Conservation (phyloP, 106 monocot genomes). For the Posidonia australis region DNA sequence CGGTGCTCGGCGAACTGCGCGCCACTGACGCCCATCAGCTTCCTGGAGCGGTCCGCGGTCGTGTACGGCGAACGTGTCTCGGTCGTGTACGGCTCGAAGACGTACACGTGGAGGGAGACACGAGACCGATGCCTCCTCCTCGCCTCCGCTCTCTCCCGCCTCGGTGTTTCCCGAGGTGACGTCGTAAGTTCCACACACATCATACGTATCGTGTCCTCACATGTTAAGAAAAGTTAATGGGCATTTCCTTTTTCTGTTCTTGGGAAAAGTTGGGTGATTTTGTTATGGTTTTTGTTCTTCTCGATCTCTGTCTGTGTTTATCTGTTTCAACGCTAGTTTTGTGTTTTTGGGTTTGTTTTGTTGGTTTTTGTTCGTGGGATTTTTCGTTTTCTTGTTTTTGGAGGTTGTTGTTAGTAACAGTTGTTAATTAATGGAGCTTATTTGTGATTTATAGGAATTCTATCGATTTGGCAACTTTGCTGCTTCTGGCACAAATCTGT, state of each 20-base stretch:
- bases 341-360: too few relatives aligned
- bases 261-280: too few relatives aligned
- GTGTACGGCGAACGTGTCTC: slow-evolving; percentile 15
- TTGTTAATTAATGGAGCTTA: too few relatives aligned
- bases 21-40: slow-evolving; percentile 22
- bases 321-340: too few relatives aligned
- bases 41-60: slow-evolving; percentile 21
- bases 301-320: too few relatives aligned
- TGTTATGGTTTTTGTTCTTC: too few relatives aligned
- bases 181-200: slow-evolving; percentile 4
- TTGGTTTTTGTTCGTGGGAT: too few relatives aligned
- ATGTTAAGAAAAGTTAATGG: neutral
- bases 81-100: slow-evolving; percentile 6
- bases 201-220: neutral
- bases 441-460: too few relatives aligned
- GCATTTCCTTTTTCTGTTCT: neutral
- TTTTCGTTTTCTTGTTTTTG: too few relatives aligned
- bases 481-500: too few relatives aligned
- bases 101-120: slow-evolving; percentile 19
- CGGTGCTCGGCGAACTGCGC: slow-evolving; percentile 18
- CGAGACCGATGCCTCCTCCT: slow-evolving; percentile 18
- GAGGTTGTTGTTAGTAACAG: too few relatives aligned
- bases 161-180: slow-evolving; percentile 6
- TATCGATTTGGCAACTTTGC: too few relatives aligned
- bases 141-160: slow-evolving; percentile 11